A percentile compares a stretch with the other conserved stretches of the same genome.
phyloP scores from a whole-genome alignment of 2,329 filamentous ascomycete species.

The Coniochaeta pulveracea region DNA sequence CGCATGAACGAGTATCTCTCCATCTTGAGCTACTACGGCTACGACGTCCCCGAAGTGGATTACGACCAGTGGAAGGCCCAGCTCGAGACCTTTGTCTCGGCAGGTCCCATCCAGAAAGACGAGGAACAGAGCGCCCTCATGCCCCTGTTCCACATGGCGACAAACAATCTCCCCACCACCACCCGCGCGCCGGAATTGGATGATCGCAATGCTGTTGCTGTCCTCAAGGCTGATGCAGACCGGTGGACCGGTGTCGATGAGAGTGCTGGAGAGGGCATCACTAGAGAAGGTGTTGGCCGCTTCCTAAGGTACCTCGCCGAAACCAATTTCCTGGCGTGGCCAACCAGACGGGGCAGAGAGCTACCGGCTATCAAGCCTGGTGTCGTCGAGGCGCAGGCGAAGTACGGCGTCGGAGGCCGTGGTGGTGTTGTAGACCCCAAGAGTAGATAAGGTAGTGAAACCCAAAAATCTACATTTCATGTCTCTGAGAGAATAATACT shows the following conservation, averaged over 20 bases:
- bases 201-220: constrained; percentile 54
- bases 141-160: constrained; percentile 65
- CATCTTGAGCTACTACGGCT: constrained; percentile 61
- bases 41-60: constrained; percentile 51
- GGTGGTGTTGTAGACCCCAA: no score
- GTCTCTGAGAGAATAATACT: no score
- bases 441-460: no score
- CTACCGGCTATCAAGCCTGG: constrained; percentile 20
- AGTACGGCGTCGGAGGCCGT: constrained; percentile 12
- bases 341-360: constrained; percentile 20
- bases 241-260: constrained; percentile 38
- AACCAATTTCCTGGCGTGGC: constrained; percentile 48
- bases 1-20: constrained; percentile 70
- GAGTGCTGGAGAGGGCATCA: constrained; percentile 40
- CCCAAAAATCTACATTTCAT: no score
- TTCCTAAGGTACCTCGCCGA: constrained; percentile 54
- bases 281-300: constrained; percentile 46
- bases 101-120: constrained; percentile 38
- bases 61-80: constrained; percentile 60
- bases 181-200: constrained; percentile 66
- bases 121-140: constrained; percentile 61
- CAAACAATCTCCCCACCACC: constrained; percentile 55
- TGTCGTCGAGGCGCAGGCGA: constrained; percentile 12
- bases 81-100: constrained; percentile 57
- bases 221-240: constrained; percentile 51